phyloP scores from a whole-genome alignment of 1,284 basidiomycete species.

The Fomitopsis betulina region DNA sequence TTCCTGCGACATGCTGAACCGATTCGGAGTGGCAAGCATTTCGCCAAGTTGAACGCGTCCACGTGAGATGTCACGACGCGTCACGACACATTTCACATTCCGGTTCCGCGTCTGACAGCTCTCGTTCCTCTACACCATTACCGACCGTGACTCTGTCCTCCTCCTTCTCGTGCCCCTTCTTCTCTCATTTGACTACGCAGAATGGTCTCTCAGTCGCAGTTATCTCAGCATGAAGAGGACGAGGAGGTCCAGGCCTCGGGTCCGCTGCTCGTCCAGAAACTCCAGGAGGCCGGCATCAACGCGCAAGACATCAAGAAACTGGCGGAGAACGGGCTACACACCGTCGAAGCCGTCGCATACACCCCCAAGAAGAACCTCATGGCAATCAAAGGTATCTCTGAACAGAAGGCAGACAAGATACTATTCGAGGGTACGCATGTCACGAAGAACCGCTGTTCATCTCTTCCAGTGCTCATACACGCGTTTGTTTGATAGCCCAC shows the following conservation, averaged over 20 bases:
- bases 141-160: background rate
- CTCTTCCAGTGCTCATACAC: background rate
- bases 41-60: slow-evolving; percentile 15
- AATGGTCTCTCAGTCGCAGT: slow-evolving; percentile 36
- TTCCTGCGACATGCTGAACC: no score
- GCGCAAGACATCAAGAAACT: slow-evolving; percentile 95
- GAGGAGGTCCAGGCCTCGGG: slow-evolving; percentile 63
- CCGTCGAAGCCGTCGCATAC: slow-evolving; percentile 94
- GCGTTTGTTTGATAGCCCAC: slow-evolving; percentile 59
- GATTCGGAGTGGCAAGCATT: no score
- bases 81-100: background rate
- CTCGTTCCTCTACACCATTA: background rate
- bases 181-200: background rate
- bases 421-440: slow-evolving; percentile 73
- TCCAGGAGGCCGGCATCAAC: slow-evolving; percentile 89
- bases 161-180: background rate
- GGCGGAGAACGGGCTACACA: slow-evolving; percentile 88
- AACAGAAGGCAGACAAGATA: slow-evolving; percentile 97
- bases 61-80: slow-evolving; percentile 20
- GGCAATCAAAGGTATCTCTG: slow-evolving; percentile 95
- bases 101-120: background rate
- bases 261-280: slow-evolving; percentile 79
- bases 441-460: background rate
- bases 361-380: slow-evolving; percentile 94
- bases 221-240: slow-evolving; percentile 49